phyloP scores from a whole-genome alignment of 345 rosid species.

The Diplotaxis tenuifolia region DNA sequence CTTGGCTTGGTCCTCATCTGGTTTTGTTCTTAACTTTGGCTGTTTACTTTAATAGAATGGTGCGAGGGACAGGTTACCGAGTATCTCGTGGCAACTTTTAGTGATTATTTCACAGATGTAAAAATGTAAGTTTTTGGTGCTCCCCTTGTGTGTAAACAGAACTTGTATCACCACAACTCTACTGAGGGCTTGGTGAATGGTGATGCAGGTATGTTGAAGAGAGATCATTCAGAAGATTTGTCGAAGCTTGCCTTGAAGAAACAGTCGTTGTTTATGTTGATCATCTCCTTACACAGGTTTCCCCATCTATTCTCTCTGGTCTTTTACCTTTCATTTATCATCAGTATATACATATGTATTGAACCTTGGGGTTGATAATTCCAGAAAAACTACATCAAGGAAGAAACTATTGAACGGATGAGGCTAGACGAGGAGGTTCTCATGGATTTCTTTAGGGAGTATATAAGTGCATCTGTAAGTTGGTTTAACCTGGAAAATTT shows the following conservation, averaged over 20 bases:
- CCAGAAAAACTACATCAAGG: constrained; percentile 87
- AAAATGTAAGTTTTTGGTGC: constrained; percentile 62
- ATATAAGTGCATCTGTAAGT: constrained; percentile 83
- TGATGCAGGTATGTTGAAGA: constrained; percentile 85
- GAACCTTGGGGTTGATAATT: constrained; percentile 25
- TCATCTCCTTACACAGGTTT: constrained; percentile 87
- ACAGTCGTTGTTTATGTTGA: constrained; percentile 82
- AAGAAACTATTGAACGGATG: constrained; percentile 96
- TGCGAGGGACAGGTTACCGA: constrained; percentile 93
- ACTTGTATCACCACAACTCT: background rate
- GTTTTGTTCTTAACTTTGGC: constrained; percentile 19
- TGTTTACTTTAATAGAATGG: constrained; percentile 72
- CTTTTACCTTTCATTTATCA: constrained; percentile 9
- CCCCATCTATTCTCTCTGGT: background rate
- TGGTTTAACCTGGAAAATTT: background rate
- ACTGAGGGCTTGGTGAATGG: constrained; percentile 20
- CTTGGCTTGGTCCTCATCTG: constrained; percentile 1
- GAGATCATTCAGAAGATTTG: constrained; percentile 92
- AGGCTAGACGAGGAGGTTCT: constrained; percentile 95
- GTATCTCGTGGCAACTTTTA: constrained; percentile 88
- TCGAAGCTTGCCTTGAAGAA: constrained; percentile 95
- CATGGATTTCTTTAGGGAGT: constrained; percentile 94
- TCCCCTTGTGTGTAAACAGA: background rate
- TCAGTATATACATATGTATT: background rate
- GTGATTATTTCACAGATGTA: constrained; percentile 94